Conservation (phyloP, 768 basidiomycete genomes). For the Leccinum broughii region DNA sequence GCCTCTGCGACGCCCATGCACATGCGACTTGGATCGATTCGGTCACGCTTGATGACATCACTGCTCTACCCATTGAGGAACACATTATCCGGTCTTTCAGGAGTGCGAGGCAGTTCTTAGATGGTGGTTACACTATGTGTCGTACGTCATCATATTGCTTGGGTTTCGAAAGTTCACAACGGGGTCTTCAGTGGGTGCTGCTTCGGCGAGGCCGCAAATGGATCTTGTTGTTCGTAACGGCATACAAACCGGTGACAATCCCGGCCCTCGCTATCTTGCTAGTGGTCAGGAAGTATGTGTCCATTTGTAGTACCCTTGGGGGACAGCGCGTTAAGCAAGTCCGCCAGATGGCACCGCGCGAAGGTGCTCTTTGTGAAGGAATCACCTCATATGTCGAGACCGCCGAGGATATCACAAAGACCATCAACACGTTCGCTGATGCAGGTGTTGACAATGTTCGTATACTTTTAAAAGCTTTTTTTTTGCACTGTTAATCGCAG, state of each 20-base stretch:
- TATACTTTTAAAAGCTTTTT: neutral
- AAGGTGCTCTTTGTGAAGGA: conserved; percentile 32
- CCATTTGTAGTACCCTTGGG: neutral
- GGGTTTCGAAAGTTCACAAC: neutral
- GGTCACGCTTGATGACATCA: conserved; percentile 32
- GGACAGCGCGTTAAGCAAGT: conserved; percentile 3
- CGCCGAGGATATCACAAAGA: conserved; percentile 29
- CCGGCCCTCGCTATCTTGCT: conserved; percentile 38
- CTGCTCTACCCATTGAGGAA: conserved; percentile 32
- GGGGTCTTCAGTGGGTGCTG: conserved; percentile 32
- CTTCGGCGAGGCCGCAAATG: conserved; percentile 35
- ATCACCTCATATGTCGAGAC: conserved; percentile 36
- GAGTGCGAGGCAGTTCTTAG: conserved; percentile 35
- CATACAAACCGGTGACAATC: conserved; percentile 35
- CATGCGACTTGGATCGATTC: conserved; percentile 36
- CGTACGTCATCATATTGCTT: conserved; percentile 11
- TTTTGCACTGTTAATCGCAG: neutral
- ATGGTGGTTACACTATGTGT: conserved; percentile 42
- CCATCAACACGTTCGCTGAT: conserved; percentile 28
- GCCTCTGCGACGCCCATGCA: conserved; percentile 37
- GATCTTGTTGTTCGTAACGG: conserved; percentile 37
- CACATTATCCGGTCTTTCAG: conserved; percentile 33
- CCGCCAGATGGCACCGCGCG: conserved; percentile 30
- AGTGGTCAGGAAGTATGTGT: conserved; percentile 35
- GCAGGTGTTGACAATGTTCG: conserved; percentile 25